Evolutionary conservation across 371 early-diverging fungal genomes (phyloP).

Genomic region (Catenaria anguillulae): DNA sequence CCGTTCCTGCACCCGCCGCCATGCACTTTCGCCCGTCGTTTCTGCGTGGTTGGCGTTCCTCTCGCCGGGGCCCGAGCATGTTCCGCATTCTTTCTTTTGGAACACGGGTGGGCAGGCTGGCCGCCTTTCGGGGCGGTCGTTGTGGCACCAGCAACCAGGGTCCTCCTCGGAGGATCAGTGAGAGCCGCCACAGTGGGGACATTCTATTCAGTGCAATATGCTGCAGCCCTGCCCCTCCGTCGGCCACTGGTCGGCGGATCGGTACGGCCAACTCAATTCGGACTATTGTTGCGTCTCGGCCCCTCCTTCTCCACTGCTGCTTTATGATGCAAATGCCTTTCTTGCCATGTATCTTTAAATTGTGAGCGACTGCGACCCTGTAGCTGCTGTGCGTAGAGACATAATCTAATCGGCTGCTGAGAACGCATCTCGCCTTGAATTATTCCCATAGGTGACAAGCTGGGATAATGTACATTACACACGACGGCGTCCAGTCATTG

Average conservation of each 20-base stretch:
- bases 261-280: background rate
- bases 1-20: background rate
- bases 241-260: too few species aligned
- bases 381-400: too few species aligned
- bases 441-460: too few species aligned
- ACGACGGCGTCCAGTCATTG: too few species aligned
- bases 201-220: conserved; percentile 5
- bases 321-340: too few species aligned
- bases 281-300: conserved; percentile 5
- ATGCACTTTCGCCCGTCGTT: background rate
- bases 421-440: too few species aligned
- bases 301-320: too few species aligned
- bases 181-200: background rate
- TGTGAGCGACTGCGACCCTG: too few species aligned
- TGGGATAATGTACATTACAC: too few species aligned
- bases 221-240: background rate
- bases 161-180: background rate
- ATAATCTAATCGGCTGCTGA: too few species aligned
- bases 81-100: background rate
- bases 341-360: too few species aligned
- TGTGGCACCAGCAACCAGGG: background rate
- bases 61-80: background rate
- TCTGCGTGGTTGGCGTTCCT: background rate
- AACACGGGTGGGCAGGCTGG: background rate
- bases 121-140: background rate